Percentiles rank a stretch among this genome's conserved stretches.
Evolutionary conservation across 75 land plant species (phyloP).

Genomic region (Cupressus sempervirens): DNA sequence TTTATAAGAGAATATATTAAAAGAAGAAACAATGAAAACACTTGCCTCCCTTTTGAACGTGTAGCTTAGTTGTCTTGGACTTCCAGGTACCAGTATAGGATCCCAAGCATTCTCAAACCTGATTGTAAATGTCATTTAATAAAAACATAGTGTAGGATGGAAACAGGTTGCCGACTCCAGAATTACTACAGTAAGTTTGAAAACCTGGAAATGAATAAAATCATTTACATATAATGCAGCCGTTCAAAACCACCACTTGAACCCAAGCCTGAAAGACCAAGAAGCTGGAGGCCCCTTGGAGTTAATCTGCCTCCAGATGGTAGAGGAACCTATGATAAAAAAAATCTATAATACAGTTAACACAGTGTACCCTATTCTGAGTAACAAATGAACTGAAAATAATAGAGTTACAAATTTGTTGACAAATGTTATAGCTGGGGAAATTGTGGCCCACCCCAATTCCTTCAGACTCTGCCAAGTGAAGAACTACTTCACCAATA

Average conservation of each 20-base stretch:
- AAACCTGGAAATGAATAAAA: not conserved
- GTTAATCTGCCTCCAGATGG: constrained; percentile 96
- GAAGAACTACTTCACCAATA: constrained; percentile 64
- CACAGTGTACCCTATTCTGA: not conserved
- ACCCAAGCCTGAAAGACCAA: constrained; percentile 82
- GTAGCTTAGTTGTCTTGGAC: constrained; percentile 61
- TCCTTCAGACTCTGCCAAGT: constrained; percentile 59
- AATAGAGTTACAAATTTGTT: not conserved
- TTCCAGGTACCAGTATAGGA: constrained; percentile 68
- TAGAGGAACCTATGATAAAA: constrained; percentile 53
- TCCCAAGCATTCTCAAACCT: constrained; percentile 98
- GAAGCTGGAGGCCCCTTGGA: constrained; percentile 69
- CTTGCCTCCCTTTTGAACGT: constrained; percentile 75
- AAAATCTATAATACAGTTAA: not conserved
- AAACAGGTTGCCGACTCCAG: not conserved
- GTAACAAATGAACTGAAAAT: not conserved
- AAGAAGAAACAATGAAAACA: not conserved
- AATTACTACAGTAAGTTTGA: not conserved
- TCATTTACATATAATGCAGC: constrained; percentile 75
- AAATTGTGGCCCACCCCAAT: constrained; percentile 70
- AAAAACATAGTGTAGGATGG: not conserved
- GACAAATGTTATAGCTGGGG: not conserved
- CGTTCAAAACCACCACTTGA: constrained; percentile 88
- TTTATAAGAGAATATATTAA: not conserved
- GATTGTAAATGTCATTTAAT: not conserved